phyloP scores from a whole-genome alignment of 176 grass and related monocot genomes.

The Phoenix dactylifera region DNA sequence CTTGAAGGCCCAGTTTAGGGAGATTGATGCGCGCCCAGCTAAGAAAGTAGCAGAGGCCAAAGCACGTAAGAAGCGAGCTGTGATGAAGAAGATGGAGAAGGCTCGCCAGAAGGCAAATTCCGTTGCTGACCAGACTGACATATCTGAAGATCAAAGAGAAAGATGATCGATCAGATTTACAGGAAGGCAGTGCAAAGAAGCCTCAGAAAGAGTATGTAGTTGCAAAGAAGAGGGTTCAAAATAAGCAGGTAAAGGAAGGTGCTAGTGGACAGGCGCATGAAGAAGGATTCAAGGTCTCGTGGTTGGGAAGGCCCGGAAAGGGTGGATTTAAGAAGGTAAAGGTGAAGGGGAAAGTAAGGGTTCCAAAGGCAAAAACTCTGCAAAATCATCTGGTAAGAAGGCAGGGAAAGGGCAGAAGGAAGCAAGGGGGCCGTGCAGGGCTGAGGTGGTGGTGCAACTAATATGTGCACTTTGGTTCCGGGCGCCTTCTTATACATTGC shows the following conservation, averaged over 20 bases:
- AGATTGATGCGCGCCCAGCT: slow-evolving; percentile 76
- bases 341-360: slow-evolving; percentile 20
- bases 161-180: slow-evolving; percentile 88
- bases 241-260: slow-evolving; percentile 74
- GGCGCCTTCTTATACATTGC: no score
- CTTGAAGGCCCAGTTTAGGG: slow-evolving; percentile 76
- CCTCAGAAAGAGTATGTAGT: slow-evolving; percentile 90
- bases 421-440: no score
- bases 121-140: slow-evolving; percentile 69
- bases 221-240: slow-evolving; percentile 71
- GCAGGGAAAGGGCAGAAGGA: no score
- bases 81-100: slow-evolving; percentile 61
- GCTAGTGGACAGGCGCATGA: slow-evolving; percentile 77
- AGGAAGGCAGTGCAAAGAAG: slow-evolving; percentile 70
- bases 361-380: slow-evolving; percentile 15
- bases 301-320: slow-evolving; percentile 31
- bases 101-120: slow-evolving; percentile 74
- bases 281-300: slow-evolving; percentile 67
- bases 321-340: slow-evolving; percentile 17
- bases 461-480: no score
- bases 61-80: slow-evolving; percentile 75
- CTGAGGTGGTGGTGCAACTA: no score
- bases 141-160: slow-evolving; percentile 68
- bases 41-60: slow-evolving; percentile 96
- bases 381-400: no score